Base-by-base conservation (phyloP, 352 stramenopile species). In the Globisporangium megalacanthum region DNA sequence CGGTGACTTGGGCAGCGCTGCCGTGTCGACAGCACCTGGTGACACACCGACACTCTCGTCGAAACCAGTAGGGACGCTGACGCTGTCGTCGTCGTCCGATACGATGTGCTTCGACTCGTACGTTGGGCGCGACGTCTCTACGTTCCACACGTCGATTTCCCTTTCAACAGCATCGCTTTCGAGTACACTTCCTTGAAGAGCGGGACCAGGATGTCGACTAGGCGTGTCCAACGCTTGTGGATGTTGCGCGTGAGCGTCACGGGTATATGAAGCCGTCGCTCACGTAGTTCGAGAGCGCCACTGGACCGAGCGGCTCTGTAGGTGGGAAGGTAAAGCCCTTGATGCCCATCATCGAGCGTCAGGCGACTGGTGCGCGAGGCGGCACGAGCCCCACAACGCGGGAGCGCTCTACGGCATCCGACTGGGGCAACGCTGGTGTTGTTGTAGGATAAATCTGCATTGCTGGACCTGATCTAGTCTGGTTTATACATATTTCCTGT, bases 241-340 rank as follows among this genome's bases (percentile, higher is more conserved):
- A 99, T 99, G 80, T 99, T 99, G 47, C 88, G 83, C 59, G 95
- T 99, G 33, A 99, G 77, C 15, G 97, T 98, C 44, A 97, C 51
- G 97, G 97, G 75, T 99, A 99, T 67, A 99, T 99, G 35, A 99
- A 91, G 13, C 68, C 79, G 73, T 99, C 98, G 48, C 96, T 96
- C 56, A 99, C 83, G 65, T 99, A 99, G 56, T 96, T 84, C 54
- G 96, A 99, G 50, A 96, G 69, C 17, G 97, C 96, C 7, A 97
- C 74, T 4, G 89, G 67, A 8, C 83, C 97, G 65, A 69, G 65
- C 35, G 73, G 62, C 51, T 80, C 58, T 11, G 70, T 81, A 3
- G 69, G 60, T 35, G 84, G 88, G 44, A 81, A 75, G 58, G 96
- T 96, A 55, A 97, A 98, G 54, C 97, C 94, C 41, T 88, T 71